Percentiles rank a stretch among this genome's conserved stretches.
phyloP scores from a whole-genome alignment of 2,329 filamentous ascomycete genomes.

The Incumbomyces delicatus region DNA sequence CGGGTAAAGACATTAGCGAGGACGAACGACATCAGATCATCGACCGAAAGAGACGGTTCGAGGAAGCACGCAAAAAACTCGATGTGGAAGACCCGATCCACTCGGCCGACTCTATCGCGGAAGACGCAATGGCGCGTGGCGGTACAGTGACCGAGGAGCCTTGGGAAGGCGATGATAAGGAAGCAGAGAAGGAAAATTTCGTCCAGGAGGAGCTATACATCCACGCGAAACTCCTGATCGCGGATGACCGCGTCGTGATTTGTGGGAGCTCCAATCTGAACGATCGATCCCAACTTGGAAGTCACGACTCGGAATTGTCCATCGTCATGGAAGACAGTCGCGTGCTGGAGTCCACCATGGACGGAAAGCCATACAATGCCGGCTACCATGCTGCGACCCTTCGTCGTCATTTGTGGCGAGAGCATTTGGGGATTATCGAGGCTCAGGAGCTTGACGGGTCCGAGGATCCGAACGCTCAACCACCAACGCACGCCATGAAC shows the following conservation, averaged over 20 bases:
- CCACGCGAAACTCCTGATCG: conserved; percentile 76
- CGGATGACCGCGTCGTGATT: conserved; percentile 71
- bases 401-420: conserved; percentile 76
- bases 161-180: conserved; percentile 65
- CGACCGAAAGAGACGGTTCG: conserved; percentile 38
- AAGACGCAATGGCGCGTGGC: conserved; percentile 70
- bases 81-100: conserved; percentile 40
- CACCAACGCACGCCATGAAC: conserved; percentile 61
- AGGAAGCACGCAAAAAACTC: conserved; percentile 32
- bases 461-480: conserved; percentile 65
- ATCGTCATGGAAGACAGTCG: conserved; percentile 74
- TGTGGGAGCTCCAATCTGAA: conserved; percentile 67
- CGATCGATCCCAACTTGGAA: conserved; percentile 66
- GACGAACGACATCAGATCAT: conserved; percentile 34
- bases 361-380: conserved; percentile 60
- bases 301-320: conserved; percentile 83
- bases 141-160: conserved; percentile 55
- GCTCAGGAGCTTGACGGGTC: conserved; percentile 58
- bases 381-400: conserved; percentile 69
- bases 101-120: conserved; percentile 50
- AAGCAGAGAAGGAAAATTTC: conserved; percentile 69
- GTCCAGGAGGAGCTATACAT: conserved; percentile 95
- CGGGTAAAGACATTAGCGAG: conserved; percentile 21
- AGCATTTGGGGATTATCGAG: conserved; percentile 77
- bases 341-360: conserved; percentile 61